phyloP scores from a whole-genome alignment of 1,139 yeast genomes.

The Geotrichum fermentans region DNA sequence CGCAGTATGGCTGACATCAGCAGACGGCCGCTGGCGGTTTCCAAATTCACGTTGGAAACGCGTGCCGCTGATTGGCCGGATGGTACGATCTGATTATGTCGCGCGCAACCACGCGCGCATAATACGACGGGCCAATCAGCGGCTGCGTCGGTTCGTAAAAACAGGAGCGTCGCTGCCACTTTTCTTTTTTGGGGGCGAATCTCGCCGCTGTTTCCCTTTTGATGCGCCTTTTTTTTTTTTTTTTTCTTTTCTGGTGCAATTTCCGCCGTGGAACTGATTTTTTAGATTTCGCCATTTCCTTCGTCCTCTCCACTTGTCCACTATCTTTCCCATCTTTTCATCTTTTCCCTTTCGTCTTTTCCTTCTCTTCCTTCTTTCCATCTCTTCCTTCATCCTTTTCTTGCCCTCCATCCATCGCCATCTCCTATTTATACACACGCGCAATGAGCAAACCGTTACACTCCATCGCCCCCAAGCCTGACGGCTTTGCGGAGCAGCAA shows the following conservation, averaged over 20 bases:
- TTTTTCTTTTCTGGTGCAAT: not conserved
- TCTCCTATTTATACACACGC: not conserved
- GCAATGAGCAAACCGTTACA: not conserved
- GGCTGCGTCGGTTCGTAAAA: too few species aligned
- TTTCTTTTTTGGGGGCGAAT: too few species aligned
- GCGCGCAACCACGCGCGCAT: too few species aligned
- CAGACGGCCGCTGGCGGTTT: too few species aligned
- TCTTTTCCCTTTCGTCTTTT: not conserved
- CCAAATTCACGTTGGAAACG: too few species aligned
- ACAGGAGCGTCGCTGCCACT: too few species aligned
- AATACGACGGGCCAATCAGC: too few species aligned
- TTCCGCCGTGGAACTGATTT: not conserved
- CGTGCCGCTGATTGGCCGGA: too few species aligned
- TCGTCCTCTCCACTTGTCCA: too few species aligned
- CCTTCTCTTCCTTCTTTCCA: not conserved
- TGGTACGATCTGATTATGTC: too few species aligned
- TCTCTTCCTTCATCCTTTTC: not conserved
- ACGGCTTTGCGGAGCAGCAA: not conserved
- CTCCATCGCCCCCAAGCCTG: not conserved
- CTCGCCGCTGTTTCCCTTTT: too few species aligned
- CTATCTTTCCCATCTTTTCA: slow-evolving; percentile 1
- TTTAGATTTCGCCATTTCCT: not conserved
- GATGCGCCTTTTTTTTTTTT: slow-evolving; percentile 1
- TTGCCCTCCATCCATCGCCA: not conserved
- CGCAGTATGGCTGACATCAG: too few species aligned